A percentile compares a stretch with the other conserved stretches of the same genome.
These are phyloP conservation scores for Begonia loranthoides DNA, from an alignment of 306 rosid species.

Conservation along the genomic window DNA sequence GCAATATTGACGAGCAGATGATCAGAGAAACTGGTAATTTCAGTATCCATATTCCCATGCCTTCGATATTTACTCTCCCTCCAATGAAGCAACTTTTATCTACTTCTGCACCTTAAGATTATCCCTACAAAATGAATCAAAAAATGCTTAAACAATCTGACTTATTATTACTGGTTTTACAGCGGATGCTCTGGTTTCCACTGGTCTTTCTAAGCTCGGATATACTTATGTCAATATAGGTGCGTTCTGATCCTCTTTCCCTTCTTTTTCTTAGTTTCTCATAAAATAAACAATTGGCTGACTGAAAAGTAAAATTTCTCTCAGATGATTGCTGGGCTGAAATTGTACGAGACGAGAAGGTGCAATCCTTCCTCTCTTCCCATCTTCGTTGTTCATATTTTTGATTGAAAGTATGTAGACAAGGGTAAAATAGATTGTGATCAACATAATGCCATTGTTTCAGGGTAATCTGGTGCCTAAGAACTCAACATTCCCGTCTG, in stretches of 20 bases:
- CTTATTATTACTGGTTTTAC: slow-evolving; percentile 8
- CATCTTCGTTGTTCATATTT: not conserved
- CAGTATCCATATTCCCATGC: not conserved
- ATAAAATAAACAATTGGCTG: slow-evolving; percentile 1
- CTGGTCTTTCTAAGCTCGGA: slow-evolving; percentile 87
- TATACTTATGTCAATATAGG: slow-evolving; percentile 81
- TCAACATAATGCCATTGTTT: not conserved
- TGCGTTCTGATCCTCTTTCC: slow-evolving; percentile 10
- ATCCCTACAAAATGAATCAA: too few relatives aligned
- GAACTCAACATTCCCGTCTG: slow-evolving; percentile 83
- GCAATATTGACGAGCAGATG: slow-evolving; percentile 55
- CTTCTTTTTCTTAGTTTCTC: not conserved
- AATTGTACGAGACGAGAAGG: slow-evolving; percentile 50
- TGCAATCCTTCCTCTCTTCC: slow-evolving; percentile 10
- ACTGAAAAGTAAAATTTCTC: not conserved
- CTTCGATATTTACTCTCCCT: not conserved
- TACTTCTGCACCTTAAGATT: not conserved
- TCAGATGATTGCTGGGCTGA: slow-evolving; percentile 99
- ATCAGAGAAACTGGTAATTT: slow-evolving; percentile 63
- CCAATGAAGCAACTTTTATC: not conserved
- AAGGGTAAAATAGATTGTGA: too few relatives aligned
- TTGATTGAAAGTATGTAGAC: slow-evolving; percentile 1
- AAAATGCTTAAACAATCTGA: too few relatives aligned
- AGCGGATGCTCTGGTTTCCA: slow-evolving; percentile 87
- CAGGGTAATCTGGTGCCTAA: slow-evolving; percentile 69